These are phyloP conservation scores for Triadica sebifera DNA, from an alignment of 345 rosid species.

Conservation along the genomic window DNA sequence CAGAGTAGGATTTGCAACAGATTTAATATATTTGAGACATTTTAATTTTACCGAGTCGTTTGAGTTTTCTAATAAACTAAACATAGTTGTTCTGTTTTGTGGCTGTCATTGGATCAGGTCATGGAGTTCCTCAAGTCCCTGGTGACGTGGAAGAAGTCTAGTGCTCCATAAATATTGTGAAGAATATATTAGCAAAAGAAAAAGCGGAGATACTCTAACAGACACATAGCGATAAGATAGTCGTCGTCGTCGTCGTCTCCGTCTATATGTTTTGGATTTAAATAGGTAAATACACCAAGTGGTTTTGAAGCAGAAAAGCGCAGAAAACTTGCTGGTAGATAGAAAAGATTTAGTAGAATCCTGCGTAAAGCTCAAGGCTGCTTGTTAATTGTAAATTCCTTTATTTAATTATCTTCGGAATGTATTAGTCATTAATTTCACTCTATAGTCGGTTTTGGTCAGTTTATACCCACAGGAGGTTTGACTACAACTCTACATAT, in stretches of 20 bases:
- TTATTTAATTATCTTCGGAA: conserved; percentile 8
- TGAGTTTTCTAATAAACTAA: not conserved
- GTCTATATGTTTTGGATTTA: conserved; percentile 6
- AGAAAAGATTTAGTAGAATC: not conserved
- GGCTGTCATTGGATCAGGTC: conserved; percentile 46
- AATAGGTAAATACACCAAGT: conserved; percentile 13
- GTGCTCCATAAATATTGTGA: conserved; percentile 24
- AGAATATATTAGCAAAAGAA: conserved; percentile 7
- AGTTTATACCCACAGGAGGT: not conserved
- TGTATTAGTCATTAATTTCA: conserved; percentile 12
- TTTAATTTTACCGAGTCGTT: not conserved
- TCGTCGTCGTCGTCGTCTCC: too few species aligned
- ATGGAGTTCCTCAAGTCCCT: conserved; percentile 80
- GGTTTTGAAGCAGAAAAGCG: conserved; percentile 28
- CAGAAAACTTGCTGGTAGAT: too few species aligned
- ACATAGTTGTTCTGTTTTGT: not conserved
- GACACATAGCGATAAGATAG: conserved; percentile 12
- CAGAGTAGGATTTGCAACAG: conserved; percentile 46
- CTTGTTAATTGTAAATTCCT: conserved; percentile 45
- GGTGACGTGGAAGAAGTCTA: conserved; percentile 67
- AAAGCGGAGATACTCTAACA: conserved; percentile 15
- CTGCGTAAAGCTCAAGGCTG: conserved; percentile 19
- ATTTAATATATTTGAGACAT: not conserved
- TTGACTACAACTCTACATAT: conserved; percentile 13
- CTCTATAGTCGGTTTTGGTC: conserved; percentile 10